Percentiles rank a stretch among this genome's conserved stretches.
These are phyloP conservation scores for Avena insularis DNA, from an alignment of 176 grass and related monocot species.

Conservation along the genomic window DNA sequence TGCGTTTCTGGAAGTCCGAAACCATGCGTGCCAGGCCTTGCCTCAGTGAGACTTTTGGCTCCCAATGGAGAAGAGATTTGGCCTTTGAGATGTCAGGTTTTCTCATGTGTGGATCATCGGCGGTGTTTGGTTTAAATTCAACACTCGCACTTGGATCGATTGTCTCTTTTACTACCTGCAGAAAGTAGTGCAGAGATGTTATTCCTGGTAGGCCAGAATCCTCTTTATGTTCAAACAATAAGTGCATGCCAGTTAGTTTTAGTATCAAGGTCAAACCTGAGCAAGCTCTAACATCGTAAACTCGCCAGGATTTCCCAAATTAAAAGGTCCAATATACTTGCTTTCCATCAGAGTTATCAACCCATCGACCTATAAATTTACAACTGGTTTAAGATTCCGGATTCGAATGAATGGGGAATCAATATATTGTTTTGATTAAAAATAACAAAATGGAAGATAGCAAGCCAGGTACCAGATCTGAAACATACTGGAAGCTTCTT, in stretches of 20 bases:
- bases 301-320: slow-evolving; percentile 96
- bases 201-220: slow-evolving; percentile 24
- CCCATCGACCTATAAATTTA: slow-evolving; percentile 75
- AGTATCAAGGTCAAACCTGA: slow-evolving; percentile 55
- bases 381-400: slow-evolving; percentile 12
- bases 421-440: not conserved
- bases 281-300: slow-evolving; percentile 98
- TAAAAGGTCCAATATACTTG: slow-evolving; percentile 87
- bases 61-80: slow-evolving; percentile 85
- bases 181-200: not conserved
- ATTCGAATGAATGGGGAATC: not conserved
- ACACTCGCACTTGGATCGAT: slow-evolving; percentile 78
- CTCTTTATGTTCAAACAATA: not conserved
- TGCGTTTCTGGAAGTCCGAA: slow-evolving; percentile 83
- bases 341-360: slow-evolving; percentile 88
- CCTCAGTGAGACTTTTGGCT: slow-evolving; percentile 79
- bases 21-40: slow-evolving; percentile 89
- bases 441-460: not conserved
- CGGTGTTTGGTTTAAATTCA: slow-evolving; percentile 84
- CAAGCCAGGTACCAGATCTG: slow-evolving; percentile 81
- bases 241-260: not conserved
- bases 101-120: slow-evolving; percentile 97
- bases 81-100: slow-evolving; percentile 95
- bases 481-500: slow-evolving; percentile 95
- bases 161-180: slow-evolving; percentile 88